Base-by-base conservation (phyloP, 2,329 filamentous ascomycete genomes). In the Cordyceps tenuipes region DNA sequence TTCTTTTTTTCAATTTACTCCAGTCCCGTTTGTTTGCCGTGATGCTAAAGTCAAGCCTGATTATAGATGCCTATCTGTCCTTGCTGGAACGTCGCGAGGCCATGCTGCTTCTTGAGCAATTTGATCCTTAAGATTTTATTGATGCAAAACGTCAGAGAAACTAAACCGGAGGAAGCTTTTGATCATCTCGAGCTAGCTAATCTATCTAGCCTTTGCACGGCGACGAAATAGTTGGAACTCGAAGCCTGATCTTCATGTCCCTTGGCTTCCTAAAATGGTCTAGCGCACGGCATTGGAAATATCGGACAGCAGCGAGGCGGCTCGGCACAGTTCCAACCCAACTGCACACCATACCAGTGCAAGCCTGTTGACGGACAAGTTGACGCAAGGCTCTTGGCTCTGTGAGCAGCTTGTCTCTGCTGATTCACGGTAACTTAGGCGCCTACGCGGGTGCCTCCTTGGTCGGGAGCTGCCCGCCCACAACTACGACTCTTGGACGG, bases 181-280 rank as follows among this genome's bases (percentile, higher is more conserved):
- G 34, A 12, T n/a, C n/a, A n/a, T n/a, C n/a, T n/a, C n/a, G n/a
- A n/a, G n/a, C n/a, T n/a, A n/a, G n/a, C n/a, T n/a, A n/a, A n/a
- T n/a, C n/a, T n/a, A n/a, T n/a, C n/a, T 23, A 23, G 23, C 4
- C 23, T 23, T 23, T 23, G 23, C 23, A 23, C n/a, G 8, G 12
- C 3, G n/a, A 5, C n/a, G n/a, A 6, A 21, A 10, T 36, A 36
- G 34, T 23, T 23, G 23, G 23, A 4, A 23, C 23, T 23, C 4
- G 23, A 23, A 3, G 31, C 31, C 31, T 13, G 34, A 56, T n/a
- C n/a, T n/a, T n/a, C n/a, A n/a, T 61, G 59, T 31, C 9, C 29
- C 59, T 61, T 61, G 54, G 59, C 59, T 61, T 61, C 59, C 59
- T 53, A 47, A 41, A 39, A 13, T 1, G 54, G 59, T 26, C 48